Evolutionary conservation across 495 filamentous ascomycete genomes (phyloP).

Genomic region (Daldinia childiae): DNA sequence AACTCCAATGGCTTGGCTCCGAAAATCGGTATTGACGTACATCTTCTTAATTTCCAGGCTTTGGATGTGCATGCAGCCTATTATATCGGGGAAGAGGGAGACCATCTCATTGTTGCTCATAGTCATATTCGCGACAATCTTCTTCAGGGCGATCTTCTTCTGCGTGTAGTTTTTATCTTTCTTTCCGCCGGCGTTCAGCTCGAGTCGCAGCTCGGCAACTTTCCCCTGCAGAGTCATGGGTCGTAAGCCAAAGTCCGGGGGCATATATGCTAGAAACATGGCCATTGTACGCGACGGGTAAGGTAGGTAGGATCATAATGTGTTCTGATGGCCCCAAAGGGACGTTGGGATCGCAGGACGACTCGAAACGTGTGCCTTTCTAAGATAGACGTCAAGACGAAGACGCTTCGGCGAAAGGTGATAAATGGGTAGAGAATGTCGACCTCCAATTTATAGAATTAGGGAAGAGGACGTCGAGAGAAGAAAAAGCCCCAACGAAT

Average conservation of each 20-base stretch:
- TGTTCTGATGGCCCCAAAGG: constrained; percentile 20
- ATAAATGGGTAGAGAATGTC: not conserved
- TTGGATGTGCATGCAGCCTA: constrained; percentile 91
- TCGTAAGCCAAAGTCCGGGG: constrained; percentile 54
- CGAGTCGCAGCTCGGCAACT: constrained; percentile 94
- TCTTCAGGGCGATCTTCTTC: constrained; percentile 99
- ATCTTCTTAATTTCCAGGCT: constrained; percentile 99
- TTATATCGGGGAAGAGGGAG: constrained; percentile 92
- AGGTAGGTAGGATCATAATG: constrained; percentile 44
- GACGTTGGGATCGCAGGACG: constrained; percentile 20
- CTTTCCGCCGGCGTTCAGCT: constrained; percentile 92
- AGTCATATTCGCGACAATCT: constrained; percentile 99
- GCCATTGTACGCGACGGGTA: constrained; percentile 46
- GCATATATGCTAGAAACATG: constrained; percentile 61
- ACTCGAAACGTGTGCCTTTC: constrained; percentile 20
- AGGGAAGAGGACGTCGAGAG: not conserved
- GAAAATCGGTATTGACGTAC: constrained; percentile 60
- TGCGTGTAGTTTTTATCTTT: constrained; percentile 97
- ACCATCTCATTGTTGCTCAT: constrained; percentile 99
- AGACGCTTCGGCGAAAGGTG: constrained; percentile 4
- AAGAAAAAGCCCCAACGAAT: not conserved
- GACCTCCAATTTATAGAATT: constrained; percentile 19
- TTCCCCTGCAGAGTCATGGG: constrained; percentile 80
- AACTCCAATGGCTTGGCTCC: not conserved
- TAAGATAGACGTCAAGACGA: constrained; percentile 23